A percentile compares a stretch with the other conserved stretches of the same genome.
These are phyloP conservation scores for Pythium pectinolyticum DNA, from an alignment of 352 stramenopile genomes.

Conservation along the genomic window DNA sequence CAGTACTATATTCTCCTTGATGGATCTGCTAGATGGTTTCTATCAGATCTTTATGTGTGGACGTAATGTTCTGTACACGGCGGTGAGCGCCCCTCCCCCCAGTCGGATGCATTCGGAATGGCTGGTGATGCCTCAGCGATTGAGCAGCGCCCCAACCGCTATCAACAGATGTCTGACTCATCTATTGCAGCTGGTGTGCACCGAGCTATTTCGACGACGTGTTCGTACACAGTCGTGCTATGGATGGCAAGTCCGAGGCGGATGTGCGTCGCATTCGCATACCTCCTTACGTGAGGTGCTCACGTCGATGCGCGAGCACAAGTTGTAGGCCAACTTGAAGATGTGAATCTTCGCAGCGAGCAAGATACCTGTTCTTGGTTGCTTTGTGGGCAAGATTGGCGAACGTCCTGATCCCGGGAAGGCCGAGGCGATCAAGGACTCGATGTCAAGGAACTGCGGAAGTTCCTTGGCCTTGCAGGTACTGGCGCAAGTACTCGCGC, in stretches of 20 bases:
- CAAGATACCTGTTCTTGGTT: conserved; percentile 30
- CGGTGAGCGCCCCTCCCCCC: conserved; percentile 22
- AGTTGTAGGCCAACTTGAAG: conserved; percentile 29
- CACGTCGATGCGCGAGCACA: conserved; percentile 18
- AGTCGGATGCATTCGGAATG: conserved; percentile 32
- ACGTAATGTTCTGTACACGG: conserved; percentile 25
- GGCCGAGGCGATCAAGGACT: conserved; percentile 14
- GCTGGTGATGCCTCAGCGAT: conserved; percentile 28
- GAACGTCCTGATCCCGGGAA: conserved; percentile 19
- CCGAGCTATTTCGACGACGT: conserved; percentile 35
- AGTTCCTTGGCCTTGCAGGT: conserved; percentile 13
- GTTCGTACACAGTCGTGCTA: conserved; percentile 27
- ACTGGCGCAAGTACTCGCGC: conserved; percentile 7
- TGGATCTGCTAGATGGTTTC: conserved; percentile 28
- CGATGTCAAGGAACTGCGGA: conserved; percentile 1
- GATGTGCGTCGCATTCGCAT: conserved; percentile 18
- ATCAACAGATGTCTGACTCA: no score
- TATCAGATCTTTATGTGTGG: conserved; percentile 33
- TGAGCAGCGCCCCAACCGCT: conserved; percentile 30
- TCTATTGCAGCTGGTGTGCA: no score
- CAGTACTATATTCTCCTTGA: conserved; percentile 21
- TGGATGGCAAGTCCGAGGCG: conserved; percentile 14
- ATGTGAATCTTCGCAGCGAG: conserved; percentile 31
- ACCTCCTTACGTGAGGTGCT: conserved; percentile 27
- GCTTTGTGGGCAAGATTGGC: conserved; percentile 23